Evolutionary conservation across 768 basidiomycete genomes (phyloP), one percentile per base, ranked within the genome.

Genomic region (Cystofilobasidium ferigula): DNA sequence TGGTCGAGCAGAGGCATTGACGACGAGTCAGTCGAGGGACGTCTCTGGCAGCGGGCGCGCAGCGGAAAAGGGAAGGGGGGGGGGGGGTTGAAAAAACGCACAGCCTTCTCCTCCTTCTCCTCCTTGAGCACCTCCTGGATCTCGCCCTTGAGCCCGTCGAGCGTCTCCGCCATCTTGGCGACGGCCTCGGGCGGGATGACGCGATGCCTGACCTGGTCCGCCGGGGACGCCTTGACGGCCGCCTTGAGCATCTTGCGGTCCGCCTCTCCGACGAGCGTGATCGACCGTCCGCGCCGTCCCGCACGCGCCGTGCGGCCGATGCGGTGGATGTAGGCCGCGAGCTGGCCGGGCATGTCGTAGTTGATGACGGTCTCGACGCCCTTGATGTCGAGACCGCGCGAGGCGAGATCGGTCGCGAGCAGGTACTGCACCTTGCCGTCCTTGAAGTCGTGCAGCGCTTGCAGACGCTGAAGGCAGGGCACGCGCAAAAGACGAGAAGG

Each of bases 321-420:
- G 67, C 95, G 87, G 75, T 99, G 95, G 36, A 97, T 82, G 77
- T 99, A 99, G 72, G 92, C 91, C 10, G 88, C 84, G 38, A 97
- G 79, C 72, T 92, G 88, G 24, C 83, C 82, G 13, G 95, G 95
- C 94, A 98, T 95, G 74, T 99, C 95, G 74, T 93, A 98, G 76
- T 99, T 99, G 75, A 99, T 92, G 69, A 99, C 90, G 2, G 91
- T 92, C 73, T 98, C 89, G 30, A 97, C 86, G 20, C 93, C 93
- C 48, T 68, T 68, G 62, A 68, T 68, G 48, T 68, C 67, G 36
- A 68, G 68, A 67, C 70, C 71, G 32, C 71, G 69, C 30, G 92
- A 88, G 36, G 95, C 95, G 40, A 99, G 79, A 74, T 98, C 95
- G 0, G 95, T 99, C 3, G 93, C 94, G 81, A 99, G 87, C 12